Conservation (phyloP, 2,329 filamentous ascomycete genomes). For the Colletotrichum destructivum region DNA sequence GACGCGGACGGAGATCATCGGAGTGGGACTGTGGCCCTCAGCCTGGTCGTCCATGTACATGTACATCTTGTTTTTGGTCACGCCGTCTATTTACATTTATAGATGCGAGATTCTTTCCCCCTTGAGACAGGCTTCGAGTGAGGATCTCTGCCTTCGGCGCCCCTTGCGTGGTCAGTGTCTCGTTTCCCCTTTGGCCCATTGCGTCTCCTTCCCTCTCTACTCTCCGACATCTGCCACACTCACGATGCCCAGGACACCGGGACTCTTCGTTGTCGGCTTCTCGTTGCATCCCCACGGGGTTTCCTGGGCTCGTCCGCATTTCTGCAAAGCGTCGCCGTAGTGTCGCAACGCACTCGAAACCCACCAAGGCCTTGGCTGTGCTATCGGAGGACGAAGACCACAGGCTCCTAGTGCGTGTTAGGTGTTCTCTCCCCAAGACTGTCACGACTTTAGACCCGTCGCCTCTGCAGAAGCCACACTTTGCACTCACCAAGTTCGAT, state of each 20-base stretch:
- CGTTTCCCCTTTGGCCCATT: background rate
- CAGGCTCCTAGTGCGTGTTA: no score
- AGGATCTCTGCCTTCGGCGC: background rate
- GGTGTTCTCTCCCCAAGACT: no score
- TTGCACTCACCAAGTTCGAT: background rate
- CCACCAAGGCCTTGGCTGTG: constrained; percentile 15
- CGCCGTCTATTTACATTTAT: constrained; percentile 14
- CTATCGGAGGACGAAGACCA: background rate
- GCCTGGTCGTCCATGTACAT: background rate
- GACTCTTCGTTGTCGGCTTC: background rate
- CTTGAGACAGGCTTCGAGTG: background rate
- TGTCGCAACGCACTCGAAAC: constrained; percentile 32
- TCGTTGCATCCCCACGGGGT: constrained; percentile 3
- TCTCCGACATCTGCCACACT: background rate
- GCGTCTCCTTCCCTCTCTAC: background rate
- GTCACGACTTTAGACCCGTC: background rate
- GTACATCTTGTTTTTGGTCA: background rate
- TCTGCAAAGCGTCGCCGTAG: constrained; percentile 11
- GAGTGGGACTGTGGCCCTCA: background rate
- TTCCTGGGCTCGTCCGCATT: constrained; percentile 8
- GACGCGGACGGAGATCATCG: background rate
- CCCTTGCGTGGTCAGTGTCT: background rate
- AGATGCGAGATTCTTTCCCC: background rate
- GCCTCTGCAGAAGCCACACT: background rate
- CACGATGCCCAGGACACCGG: background rate